Conservation (phyloP, 768 basidiomycete genomes). For the Grammothele lineata region DNA sequence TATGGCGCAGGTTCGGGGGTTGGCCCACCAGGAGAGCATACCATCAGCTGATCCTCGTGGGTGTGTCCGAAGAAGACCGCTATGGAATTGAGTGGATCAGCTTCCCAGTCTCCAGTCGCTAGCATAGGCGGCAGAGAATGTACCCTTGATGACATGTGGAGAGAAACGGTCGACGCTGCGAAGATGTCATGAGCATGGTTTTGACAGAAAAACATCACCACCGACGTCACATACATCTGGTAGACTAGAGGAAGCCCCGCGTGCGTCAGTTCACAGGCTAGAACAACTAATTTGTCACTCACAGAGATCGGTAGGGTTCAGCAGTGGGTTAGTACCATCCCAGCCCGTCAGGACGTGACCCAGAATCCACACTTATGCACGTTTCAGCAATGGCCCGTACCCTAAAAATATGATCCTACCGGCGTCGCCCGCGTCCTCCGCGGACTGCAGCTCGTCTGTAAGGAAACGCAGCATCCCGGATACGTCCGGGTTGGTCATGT, state of each 20-base stretch:
- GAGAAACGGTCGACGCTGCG: constrained; percentile 70
- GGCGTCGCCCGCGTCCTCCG: constrained; percentile 71
- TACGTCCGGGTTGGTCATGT: constrained; percentile 61
- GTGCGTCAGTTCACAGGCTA: not conserved
- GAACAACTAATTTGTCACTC: constrained; percentile 22
- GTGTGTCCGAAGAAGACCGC: constrained; percentile 79
- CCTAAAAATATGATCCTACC: constrained; percentile 36
- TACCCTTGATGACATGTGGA: constrained; percentile 73
- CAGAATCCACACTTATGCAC: constrained; percentile 41
- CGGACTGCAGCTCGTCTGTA: constrained; percentile 73
- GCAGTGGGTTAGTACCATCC: constrained; percentile 66
- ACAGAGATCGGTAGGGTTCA: constrained; percentile 70
- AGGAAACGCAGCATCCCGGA: constrained; percentile 77
- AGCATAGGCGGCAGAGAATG: constrained; percentile 22
- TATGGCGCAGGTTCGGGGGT: no score
- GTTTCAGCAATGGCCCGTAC: constrained; percentile 1
- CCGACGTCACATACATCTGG: constrained; percentile 37
- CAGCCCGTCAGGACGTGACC: constrained; percentile 61
- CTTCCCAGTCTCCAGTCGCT: not conserved
- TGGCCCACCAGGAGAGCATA: constrained; percentile 18
- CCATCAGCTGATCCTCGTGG: constrained; percentile 69
- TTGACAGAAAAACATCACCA: not conserved
- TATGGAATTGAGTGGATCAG: constrained; percentile 21
- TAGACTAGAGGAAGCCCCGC: constrained; percentile 31
- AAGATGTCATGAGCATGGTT: not conserved